Evolutionary conservation across 116 monocot species (phyloP).

Genomic region (Cymodocea nodosa): DNA sequence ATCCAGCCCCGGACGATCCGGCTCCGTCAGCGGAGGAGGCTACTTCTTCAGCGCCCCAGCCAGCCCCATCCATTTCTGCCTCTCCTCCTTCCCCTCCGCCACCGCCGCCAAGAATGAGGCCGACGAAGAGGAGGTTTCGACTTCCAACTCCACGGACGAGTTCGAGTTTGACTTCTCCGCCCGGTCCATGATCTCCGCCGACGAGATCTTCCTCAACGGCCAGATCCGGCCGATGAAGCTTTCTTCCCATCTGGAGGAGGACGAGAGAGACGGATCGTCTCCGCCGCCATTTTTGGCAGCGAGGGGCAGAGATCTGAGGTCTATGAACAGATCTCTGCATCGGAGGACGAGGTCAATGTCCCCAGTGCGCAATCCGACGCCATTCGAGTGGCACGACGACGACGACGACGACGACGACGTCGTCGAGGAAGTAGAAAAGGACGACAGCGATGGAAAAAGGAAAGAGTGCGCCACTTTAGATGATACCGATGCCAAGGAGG

Average conservation of each 20-base stretch:
- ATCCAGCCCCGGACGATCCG: conserved; percentile 39
- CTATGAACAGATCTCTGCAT: conserved; percentile 37
- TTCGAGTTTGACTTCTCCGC: conserved; percentile 15
- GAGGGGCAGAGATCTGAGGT: conserved; percentile 23
- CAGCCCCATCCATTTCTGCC: conserved; percentile 35
- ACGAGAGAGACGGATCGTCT: not conserved
- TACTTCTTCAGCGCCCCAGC: conserved; percentile 30
- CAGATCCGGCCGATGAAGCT: conserved; percentile 75
- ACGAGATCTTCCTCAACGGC: conserved; percentile 79
- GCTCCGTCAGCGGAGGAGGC: conserved; percentile 8
- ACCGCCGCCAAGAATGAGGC: conserved; percentile 2
- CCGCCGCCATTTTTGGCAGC: not conserved
- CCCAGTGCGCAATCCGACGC: conserved; percentile 28
- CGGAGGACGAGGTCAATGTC: conserved; percentile 62
- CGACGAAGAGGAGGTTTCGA: not conserved
- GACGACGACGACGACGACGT: not conserved
- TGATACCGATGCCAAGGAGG: not conserved
- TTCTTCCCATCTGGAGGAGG: conserved; percentile 30
- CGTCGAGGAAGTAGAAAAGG: not conserved
- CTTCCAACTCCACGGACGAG: not conserved
- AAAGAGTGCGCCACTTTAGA: too few relatives aligned
- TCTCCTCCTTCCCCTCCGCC: conserved; percentile 19
- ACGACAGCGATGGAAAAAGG: not conserved
- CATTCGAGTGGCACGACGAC: conserved; percentile 15
- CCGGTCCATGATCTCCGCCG: conserved; percentile 52